Percentiles rank a stretch among this genome's conserved stretches.
phyloP scores from a whole-genome alignment of 2,329 filamentous ascomycete genomes.

The Venturia effusa region DNA sequence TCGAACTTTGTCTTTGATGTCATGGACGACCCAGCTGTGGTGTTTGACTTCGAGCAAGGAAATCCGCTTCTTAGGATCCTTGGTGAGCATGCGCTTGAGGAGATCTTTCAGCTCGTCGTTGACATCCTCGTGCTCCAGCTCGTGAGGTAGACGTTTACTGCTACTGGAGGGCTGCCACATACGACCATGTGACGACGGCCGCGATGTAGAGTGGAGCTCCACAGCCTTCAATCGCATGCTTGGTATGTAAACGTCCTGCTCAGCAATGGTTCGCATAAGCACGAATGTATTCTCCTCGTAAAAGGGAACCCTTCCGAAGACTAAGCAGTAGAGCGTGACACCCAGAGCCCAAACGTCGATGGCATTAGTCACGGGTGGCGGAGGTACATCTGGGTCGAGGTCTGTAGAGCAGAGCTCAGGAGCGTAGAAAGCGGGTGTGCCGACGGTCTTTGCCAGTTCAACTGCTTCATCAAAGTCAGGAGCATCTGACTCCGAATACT shows the following conservation, averaged over 20 bases:
- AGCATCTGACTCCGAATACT: slow-evolving; percentile 70
- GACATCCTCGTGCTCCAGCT: slow-evolving; percentile 75
- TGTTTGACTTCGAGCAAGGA: slow-evolving; percentile 85
- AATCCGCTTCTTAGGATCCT: slow-evolving; percentile 83
- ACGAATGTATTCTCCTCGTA: slow-evolving; percentile 84
- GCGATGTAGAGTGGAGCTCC: slow-evolving; percentile 34
- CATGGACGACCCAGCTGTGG: slow-evolving; percentile 80
- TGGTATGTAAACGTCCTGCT: slow-evolving; percentile 85
- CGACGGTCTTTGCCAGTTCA: slow-evolving; percentile 95
- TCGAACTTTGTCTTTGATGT: slow-evolving; percentile 58
- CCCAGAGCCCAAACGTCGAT: slow-evolving; percentile 97
- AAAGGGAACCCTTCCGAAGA: slow-evolving; percentile 90
- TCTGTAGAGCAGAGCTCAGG: slow-evolving; percentile 93
- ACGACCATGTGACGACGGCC: slow-evolving; percentile 35
- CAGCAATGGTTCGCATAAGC: slow-evolving; percentile 85
- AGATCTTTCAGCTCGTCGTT: slow-evolving; percentile 72
- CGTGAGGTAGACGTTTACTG: slow-evolving; percentile 65
- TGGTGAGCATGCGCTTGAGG: slow-evolving; percentile 66
- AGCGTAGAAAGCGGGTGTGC: slow-evolving; percentile 94
- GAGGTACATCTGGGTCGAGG: slow-evolving; percentile 44
- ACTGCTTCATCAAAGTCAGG: slow-evolving; percentile 84
- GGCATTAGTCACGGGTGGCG: slow-evolving; percentile 71
- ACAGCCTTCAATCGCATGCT: slow-evolving; percentile 68
- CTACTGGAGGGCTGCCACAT: slow-evolving; percentile 40
- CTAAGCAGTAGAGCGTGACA: slow-evolving; percentile 89